Evolutionary conservation across 2,329 filamentous ascomycete species (phyloP), one percentile per base, ranked within the genome.

Genomic region (Ophiosphaerella herpotricha): DNA sequence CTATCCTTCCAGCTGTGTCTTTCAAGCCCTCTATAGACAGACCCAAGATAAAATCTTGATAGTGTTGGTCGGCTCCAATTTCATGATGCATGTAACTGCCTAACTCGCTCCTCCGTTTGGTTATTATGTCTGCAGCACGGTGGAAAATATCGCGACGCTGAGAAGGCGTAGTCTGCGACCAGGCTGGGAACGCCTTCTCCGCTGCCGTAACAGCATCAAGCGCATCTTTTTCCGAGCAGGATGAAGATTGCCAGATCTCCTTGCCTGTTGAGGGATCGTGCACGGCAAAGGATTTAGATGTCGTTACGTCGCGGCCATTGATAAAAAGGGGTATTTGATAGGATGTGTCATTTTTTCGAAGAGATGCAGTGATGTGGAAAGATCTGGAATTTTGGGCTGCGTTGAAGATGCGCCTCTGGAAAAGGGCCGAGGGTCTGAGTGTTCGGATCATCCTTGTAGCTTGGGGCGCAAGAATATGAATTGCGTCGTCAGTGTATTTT

Each of bases 141-240:
- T 88, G 75, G 50, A 95, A 79, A 56, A 95, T 84, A 57, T 87
- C 82, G 32, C 89, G 85, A 34, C 88, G 86, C 21, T 79, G 67
- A 21, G 76, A 66, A 1, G 85, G 82, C 39, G 83, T 84, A 2
- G 82, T 82, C 57, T 81, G 82, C 37, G 81, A 79, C 90, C 90
- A 96, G 50, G 80, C 74, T 37, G 81, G 81, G 71, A 90, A 87
- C 1, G 90, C 89, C 12, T 78, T 77, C n/a, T 85, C 77, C 0
- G 89, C 89, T 8, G 85, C 81, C 8, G 76, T 73, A 14, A 81
- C 73, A 24, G 86, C 86, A 55, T 83, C 77, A 2, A 76, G 72
- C 39, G 82, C 82, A 60, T 85, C 78, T 7, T 77, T 70, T 33
- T 80, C 75, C 2, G 85, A 83, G 31, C 82, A 83, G 31, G 80